Conservation (phyloP, 768 basidiomycete genomes). For the Paxillus involutus region DNA sequence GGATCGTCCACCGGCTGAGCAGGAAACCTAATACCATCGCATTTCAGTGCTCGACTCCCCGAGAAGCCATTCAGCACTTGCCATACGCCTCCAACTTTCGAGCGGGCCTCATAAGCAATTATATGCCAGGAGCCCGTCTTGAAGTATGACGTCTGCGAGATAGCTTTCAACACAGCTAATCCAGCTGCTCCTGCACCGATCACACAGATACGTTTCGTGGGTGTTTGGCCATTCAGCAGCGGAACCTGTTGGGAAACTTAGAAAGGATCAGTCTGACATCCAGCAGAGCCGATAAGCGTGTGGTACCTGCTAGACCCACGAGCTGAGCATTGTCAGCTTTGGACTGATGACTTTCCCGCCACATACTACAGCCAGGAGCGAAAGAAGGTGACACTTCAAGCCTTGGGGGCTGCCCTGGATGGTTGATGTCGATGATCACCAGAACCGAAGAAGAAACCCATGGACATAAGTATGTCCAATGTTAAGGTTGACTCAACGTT, state of each 20-base stretch:
- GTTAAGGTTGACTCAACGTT: too few species aligned
- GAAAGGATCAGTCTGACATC: neutral
- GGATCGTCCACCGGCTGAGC: slow-evolving; percentile 48
- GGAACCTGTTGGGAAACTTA: neutral
- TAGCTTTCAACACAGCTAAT: slow-evolving; percentile 63
- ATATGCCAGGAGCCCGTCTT: slow-evolving; percentile 63
- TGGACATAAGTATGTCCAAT: too few species aligned
- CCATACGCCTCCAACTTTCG: slow-evolving; percentile 78
- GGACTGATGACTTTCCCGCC: neutral
- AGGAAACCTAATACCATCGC: slow-evolving; percentile 46
- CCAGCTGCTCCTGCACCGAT: slow-evolving; percentile 80
- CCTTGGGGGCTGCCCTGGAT: too few species aligned
- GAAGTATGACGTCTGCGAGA: slow-evolving; percentile 59
- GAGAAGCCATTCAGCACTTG: slow-evolving; percentile 30
- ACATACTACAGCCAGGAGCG: neutral
- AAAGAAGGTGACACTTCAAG: neutral
- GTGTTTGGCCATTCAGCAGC: neutral
- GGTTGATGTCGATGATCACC: too few species aligned
- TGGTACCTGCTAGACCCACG: neutral
- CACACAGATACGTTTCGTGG: slow-evolving; percentile 54
- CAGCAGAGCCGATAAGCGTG: neutral
- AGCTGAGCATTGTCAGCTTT: neutral
- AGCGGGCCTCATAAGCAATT: slow-evolving; percentile 61
- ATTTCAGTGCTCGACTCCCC: neutral
- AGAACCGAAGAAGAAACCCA: too few species aligned